Conservation (phyloP, 2,329 filamentous ascomycete species). For the Colletotrichum spinosum region DNA sequence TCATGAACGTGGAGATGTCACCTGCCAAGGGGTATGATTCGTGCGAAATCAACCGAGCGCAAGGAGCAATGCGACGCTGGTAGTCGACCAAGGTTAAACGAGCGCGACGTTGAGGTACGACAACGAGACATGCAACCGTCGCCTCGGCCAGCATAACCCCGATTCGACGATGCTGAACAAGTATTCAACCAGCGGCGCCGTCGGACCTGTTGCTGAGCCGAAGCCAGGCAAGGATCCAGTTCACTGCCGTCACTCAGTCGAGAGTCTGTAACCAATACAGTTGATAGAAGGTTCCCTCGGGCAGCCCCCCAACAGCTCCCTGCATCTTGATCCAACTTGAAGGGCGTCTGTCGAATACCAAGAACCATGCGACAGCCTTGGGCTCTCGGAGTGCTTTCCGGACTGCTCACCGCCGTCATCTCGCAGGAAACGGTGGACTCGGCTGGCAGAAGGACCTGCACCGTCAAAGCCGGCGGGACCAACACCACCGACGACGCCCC, state of each 20-base stretch:
- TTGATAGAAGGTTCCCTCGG: neutral
- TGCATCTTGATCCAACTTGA: too few species aligned
- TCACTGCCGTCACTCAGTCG: too few species aligned
- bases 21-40: conserved; percentile 3
- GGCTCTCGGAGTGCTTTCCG: neutral
- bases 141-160: neutral
- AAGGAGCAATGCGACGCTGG: neutral
- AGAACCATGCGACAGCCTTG: neutral
- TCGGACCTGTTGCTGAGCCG: too few species aligned
- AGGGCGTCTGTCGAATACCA: too few species aligned
- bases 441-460: conserved; percentile 39
- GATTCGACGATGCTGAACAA: too few species aligned
- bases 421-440: neutral
- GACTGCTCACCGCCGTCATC: neutral
- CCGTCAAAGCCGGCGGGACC: conserved; percentile 41
- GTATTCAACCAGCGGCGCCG: too few species aligned
- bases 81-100: neutral
- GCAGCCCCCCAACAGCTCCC: neutral
- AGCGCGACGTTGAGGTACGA: neutral
- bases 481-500: conserved; percentile 46
- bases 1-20: neutral
- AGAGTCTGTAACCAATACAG: too few species aligned
- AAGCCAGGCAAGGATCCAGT: too few species aligned
- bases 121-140: neutral
- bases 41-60: conserved; percentile 19